phyloP scores from a whole-genome alignment of 2,329 filamentous ascomycete species.

The Emergomyces orientalis region DNA sequence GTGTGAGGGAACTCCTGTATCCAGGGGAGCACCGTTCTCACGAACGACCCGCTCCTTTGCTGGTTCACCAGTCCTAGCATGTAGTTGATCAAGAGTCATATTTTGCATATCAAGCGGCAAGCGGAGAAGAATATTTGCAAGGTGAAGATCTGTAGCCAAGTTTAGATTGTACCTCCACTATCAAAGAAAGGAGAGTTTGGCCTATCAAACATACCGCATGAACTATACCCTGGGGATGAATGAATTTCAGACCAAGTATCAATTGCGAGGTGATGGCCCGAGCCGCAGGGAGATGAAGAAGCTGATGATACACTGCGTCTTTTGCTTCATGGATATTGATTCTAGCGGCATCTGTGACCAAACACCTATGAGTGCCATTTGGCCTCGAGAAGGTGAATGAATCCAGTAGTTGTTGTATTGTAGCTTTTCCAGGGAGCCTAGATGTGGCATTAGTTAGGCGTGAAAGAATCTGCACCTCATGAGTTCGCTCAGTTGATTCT shows the following conservation, averaged over 20 bases:
- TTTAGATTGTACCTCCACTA: constrained; percentile 2
- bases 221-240: constrained; percentile 22
- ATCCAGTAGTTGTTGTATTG: constrained; percentile 16
- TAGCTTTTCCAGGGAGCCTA: constrained; percentile 11
- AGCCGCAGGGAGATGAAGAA: constrained; percentile 15
- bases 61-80: constrained; percentile 19
- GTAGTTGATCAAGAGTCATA: constrained; percentile 18
- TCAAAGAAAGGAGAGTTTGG: not conserved
- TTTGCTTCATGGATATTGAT: constrained; percentile 17
- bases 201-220: constrained; percentile 19
- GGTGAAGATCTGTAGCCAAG: constrained; percentile 17
- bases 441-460: constrained; percentile 9
- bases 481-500: constrained; percentile 11
- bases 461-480: constrained; percentile 12
- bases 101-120: constrained; percentile 15
- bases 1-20: constrained; percentile 17
- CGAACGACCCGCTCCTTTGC: constrained; percentile 17
- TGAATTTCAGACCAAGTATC: constrained; percentile 18
- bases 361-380: constrained; percentile 20
- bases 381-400: constrained; percentile 17
- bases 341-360: constrained; percentile 17
- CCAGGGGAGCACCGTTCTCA: constrained; percentile 18
- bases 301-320: constrained; percentile 15
- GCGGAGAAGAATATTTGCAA: constrained; percentile 21
- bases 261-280: constrained; percentile 20